phyloP scores from a whole-genome alignment of 2,329 filamentous ascomycete genomes.

The Cladorrhinum sp. region DNA sequence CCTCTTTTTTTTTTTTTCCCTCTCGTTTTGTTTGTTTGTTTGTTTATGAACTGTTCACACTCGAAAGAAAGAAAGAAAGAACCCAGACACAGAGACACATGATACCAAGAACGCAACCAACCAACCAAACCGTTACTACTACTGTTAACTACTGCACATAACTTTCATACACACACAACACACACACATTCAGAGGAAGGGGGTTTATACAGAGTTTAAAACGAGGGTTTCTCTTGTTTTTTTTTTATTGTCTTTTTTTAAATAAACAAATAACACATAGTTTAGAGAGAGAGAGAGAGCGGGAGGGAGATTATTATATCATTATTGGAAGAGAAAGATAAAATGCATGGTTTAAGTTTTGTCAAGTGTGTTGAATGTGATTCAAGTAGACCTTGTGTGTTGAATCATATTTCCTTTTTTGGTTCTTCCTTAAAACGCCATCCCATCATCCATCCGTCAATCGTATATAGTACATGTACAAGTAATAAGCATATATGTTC shows the following conservation, averaged over 20 bases:
- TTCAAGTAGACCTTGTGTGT: no score
- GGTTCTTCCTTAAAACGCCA: neutral
- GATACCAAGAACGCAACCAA: neutral
- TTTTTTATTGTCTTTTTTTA: neutral
- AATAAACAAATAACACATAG: neutral
- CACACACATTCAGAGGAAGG: neutral
- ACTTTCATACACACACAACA: neutral
- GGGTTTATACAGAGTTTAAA: neutral
- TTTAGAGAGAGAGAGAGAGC: neutral
- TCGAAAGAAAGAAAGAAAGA: neutral
- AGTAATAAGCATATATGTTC: no score
- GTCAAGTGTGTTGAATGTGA: no score
- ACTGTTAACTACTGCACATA: neutral
- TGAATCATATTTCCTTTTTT: no score
- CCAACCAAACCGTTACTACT: no score
- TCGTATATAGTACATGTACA: no score
- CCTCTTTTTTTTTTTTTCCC: conserved; percentile 7
- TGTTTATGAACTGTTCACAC: conserved; percentile 20
- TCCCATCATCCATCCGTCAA: neutral
- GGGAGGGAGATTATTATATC: neutral
- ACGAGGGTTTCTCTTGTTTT: neutral
- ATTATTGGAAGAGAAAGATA: neutral
- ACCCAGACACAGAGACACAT: neutral
- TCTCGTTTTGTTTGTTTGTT: conserved; percentile 24
- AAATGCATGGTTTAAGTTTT: neutral